A percentile compares a stretch with the other conserved stretches of the same genome.
These are phyloP conservation scores for Dionaea muscipula DNA, from an alignment of 179 eudicot species.

Conservation along the genomic window DNA sequence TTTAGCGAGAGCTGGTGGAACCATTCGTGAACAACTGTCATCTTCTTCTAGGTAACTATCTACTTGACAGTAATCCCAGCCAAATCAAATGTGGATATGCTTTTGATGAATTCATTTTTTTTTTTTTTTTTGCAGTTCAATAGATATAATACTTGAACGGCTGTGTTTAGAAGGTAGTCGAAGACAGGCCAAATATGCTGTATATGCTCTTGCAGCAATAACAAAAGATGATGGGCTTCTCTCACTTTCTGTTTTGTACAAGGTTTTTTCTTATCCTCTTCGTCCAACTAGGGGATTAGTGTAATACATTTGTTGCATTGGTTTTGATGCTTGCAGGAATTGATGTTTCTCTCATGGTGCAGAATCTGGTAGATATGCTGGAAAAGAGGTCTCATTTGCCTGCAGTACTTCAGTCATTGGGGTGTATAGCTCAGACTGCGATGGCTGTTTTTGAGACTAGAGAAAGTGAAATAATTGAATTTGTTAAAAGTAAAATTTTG, in stretches of 20 bases:
- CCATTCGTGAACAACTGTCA: constrained; percentile 76
- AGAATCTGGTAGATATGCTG: constrained; percentile 96
- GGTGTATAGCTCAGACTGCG: constrained; percentile 95
- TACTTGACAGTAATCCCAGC: not conserved
- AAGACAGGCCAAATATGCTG: constrained; percentile 97
- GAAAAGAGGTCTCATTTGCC: constrained; percentile 80
- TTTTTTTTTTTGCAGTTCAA: constrained; percentile 44
- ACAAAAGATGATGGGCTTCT: constrained; percentile 92
- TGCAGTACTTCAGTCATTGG: constrained; percentile 84
- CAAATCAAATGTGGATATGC: constrained; percentile 3
- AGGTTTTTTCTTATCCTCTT: constrained; percentile 35
- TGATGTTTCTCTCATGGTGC: constrained; percentile 18
- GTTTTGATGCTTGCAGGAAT: not conserved
- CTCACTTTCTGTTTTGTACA: constrained; percentile 91
- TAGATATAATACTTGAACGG: constrained; percentile 85
- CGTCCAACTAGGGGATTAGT: not conserved
- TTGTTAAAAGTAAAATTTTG: constrained; percentile 56
- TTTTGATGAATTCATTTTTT: constrained; percentile 6
- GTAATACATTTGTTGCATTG: not conserved
- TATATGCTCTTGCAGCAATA: constrained; percentile 88
- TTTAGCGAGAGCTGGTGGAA: constrained; percentile 92
- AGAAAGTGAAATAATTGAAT: constrained; percentile 70
- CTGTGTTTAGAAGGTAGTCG: constrained; percentile 90
- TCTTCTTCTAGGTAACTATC: constrained; percentile 63
- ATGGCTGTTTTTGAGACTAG: constrained; percentile 97